Base-by-base conservation (phyloP, 768 basidiomycete species). In the Tylopilus plumbeoviolaceoides region DNA sequence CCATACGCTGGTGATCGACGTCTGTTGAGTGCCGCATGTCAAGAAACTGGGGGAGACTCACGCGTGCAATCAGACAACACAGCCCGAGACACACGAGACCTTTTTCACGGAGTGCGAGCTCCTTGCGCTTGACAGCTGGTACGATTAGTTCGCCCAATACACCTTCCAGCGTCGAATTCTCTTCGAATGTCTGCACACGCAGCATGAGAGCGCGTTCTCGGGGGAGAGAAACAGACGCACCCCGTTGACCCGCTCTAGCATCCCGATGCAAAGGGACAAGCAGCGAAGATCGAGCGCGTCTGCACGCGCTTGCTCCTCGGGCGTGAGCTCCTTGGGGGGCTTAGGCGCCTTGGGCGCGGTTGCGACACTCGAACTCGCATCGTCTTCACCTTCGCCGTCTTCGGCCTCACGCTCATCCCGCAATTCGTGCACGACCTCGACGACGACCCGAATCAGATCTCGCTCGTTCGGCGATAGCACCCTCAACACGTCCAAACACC, bases 41-140 rank as follows among this genome's bases (percentile, higher is more conserved):
- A 10, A 20, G 2, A 11, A 5, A 40, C 2, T 4, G 1, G 10
- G 31, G 23, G 36, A 10, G 10, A 15, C 63, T 31, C 52, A 67
- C 64, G 57, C 62, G 59, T 75, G 88, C 91, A 62, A 93, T 89
- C 35, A 91, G 77, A 64, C 82, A 88, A 59, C 85, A 88, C 14
- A 91, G 63, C 0, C 87, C 89, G 9, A 91, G 73, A 42, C 81
- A 80, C 36, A 84, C 73, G n/a, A 89, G 64, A 3, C 85, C 89
- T 51, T 81, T 78, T 64, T 87, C 82, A 21, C 82, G 73, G 25
- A 90, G 72, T 2, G 55, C 54, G 6, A 89, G 76, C 59, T 95
- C 92, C 70, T 95, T 95, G 48, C 91, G 82, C 63, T 87, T 85
- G 41, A 98, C 90, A 5, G 91, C 83, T 3, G 95, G 95, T 30